Conservation (phyloP, 192 early-diverging fungal genomes). For the Coemansia sp. region DNA sequence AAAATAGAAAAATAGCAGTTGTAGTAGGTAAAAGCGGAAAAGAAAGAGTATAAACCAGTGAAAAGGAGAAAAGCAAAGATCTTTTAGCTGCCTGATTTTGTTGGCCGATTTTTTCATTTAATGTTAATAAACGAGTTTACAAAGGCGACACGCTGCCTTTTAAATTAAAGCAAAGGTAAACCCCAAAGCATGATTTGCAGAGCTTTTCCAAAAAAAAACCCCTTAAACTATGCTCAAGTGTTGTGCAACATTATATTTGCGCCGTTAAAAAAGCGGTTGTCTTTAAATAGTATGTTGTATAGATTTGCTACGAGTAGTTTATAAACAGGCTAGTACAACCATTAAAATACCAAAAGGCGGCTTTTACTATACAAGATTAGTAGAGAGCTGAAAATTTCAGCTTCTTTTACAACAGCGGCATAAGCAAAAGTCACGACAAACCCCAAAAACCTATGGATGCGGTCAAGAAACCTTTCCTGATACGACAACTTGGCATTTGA, state of each 20-base stretch:
- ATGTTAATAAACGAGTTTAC: no score
- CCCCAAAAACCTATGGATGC: conserved; percentile 37
- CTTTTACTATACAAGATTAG: conserved; percentile 10
- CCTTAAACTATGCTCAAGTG: no score
- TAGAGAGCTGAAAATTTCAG: conserved; percentile 1
- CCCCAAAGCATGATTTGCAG: no score
- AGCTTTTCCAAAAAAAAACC: no score
- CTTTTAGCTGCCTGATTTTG: no score
- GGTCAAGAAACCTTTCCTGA: conserved; percentile 43
- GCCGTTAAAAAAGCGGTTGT: no score
- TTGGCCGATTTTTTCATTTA: no score
- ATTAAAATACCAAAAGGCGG: not conserved
- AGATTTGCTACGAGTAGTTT: no score
- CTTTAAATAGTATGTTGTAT: no score
- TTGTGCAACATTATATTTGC: no score
- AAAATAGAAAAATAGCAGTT: not conserved
- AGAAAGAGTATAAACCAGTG: not conserved
- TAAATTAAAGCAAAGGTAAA: no score
- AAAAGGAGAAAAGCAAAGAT: not conserved
- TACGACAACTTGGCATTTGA: conserved; percentile 52
- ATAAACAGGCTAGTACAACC: not conserved
- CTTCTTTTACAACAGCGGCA: conserved; percentile 5
- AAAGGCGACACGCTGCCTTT: no score
- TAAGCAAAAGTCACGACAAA: conserved; percentile 47
- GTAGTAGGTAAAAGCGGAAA: not conserved